Conservation (phyloP, 139 green algal species). For the Haematococcus sp. region DNA sequence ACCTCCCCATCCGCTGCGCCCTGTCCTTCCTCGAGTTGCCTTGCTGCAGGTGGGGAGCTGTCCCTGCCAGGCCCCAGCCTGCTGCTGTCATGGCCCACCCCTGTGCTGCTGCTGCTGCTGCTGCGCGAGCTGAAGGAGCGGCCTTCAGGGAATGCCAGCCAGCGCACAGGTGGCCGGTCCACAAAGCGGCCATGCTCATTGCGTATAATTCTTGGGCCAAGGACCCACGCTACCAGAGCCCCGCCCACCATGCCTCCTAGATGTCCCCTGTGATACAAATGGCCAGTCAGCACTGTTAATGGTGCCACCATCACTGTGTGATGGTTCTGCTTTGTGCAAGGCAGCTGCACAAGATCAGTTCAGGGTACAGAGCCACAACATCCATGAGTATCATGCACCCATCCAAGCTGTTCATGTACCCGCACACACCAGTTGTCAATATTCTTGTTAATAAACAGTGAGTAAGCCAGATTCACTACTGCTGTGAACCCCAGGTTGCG, state of each 20-base stretch:
- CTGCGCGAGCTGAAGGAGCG: not conserved
- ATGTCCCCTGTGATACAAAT: constrained; percentile 47
- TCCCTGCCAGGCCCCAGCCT: not conserved
- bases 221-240: constrained; percentile 31
- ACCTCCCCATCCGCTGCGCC: too few relatives aligned
- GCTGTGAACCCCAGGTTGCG: constrained; percentile 38
- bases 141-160: constrained; percentile 27
- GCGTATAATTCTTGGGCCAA: constrained; percentile 44
- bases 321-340: too few relatives aligned
- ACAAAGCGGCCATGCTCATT: not conserved
- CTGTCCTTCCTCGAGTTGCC: too few relatives aligned
- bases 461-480: constrained; percentile 51
- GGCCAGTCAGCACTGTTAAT: not conserved
- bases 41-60: too few relatives aligned
- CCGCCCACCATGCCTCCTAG: constrained; percentile 57
- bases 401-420: not conserved
- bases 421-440: constrained; percentile 55
- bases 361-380: not conserved
- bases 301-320: not conserved
- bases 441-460: constrained; percentile 24
- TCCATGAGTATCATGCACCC: not conserved
- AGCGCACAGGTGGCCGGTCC: constrained; percentile 30
- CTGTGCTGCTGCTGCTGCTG: constrained; percentile 1
- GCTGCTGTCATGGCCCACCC: not conserved
- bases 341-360: too few relatives aligned